Evolutionary conservation across 1,139 yeast genomes (phyloP).

Genomic region (Diutina pseudorugosa): DNA sequence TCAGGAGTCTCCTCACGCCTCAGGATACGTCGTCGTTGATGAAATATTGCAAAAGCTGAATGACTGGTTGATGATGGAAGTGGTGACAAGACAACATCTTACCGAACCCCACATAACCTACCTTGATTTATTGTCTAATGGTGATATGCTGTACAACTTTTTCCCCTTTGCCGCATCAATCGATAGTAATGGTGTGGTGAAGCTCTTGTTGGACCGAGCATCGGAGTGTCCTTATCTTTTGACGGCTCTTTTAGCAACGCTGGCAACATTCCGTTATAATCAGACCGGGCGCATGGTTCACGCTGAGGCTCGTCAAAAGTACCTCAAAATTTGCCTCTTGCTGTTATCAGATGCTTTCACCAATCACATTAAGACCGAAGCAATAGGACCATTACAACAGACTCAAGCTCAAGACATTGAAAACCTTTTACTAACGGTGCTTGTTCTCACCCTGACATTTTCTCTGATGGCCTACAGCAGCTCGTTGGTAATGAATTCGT

Average conservation of each 20-base stretch:
- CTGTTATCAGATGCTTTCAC: constrained; percentile 22
- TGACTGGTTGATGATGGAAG: not conserved
- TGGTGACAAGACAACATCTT: not conserved
- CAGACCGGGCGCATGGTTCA: constrained; percentile 20
- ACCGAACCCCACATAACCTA: constrained; percentile 22
- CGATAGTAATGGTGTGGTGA: constrained; percentile 23
- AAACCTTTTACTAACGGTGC: constrained; percentile 24
- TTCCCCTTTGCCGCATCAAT: constrained; percentile 28
- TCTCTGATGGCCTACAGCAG: constrained; percentile 18
- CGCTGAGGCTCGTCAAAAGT: constrained; percentile 19
- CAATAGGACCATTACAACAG: constrained; percentile 4
- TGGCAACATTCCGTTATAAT: constrained; percentile 27
- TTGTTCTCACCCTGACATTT: constrained; percentile 24
- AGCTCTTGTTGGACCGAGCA: constrained; percentile 22
- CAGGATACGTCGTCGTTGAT: not conserved
- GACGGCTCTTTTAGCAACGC: constrained; percentile 23
- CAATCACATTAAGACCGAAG: constrained; percentile 9
- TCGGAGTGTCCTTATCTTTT: constrained; percentile 24
- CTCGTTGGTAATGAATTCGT: constrained; percentile 61
- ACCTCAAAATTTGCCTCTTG: constrained; percentile 21
- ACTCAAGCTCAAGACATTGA: constrained; percentile 21
- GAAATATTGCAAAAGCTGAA: not conserved
- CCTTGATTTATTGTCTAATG: constrained; percentile 17
- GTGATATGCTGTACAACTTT: constrained; percentile 19
- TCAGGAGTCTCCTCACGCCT: not conserved